A percentile compares a stretch with the other conserved stretches of the same genome.
phyloP scores from a whole-genome alignment of 2,329 filamentous ascomycete genomes.

The Colletotrichum orchidophilum region DNA sequence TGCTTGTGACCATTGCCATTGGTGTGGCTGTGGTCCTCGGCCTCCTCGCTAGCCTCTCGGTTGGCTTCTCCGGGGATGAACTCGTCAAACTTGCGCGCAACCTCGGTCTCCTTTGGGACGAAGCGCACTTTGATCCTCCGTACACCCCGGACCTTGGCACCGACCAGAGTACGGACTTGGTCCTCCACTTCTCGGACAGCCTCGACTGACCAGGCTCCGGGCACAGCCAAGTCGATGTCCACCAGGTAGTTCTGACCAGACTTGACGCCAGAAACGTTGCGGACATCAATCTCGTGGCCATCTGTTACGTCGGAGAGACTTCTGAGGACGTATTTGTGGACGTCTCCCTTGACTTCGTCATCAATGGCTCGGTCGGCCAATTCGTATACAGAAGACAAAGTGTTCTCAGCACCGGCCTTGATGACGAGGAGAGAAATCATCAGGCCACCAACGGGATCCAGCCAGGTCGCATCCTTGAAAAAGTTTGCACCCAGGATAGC shows the following conservation, averaged over 20 bases:
- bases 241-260: conserved; percentile 96
- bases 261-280: conserved; percentile 88
- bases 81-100: conserved; percentile 73
- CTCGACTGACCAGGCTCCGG: conserved; percentile 78
- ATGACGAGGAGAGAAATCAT: conserved; percentile 95
- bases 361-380: conserved; percentile 92
- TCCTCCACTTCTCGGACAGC: conserved; percentile 77
- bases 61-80: conserved; percentile 75
- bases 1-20: conserved; percentile 42
- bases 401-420: conserved; percentile 89
- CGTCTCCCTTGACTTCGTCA: conserved; percentile 78
- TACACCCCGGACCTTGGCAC: conserved; percentile 82
- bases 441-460: conserved; percentile 92
- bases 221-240: conserved; percentile 86
- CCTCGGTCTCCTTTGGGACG: conserved; percentile 70
- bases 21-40: conserved; percentile 53
- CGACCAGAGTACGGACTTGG: conserved; percentile 75
- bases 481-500: conserved; percentile 92
- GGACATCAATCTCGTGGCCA: conserved; percentile 72
- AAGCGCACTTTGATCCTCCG: conserved; percentile 87
- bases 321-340: conserved; percentile 72
- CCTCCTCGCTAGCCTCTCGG: conserved; percentile 68
- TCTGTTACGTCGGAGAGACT: conserved; percentile 64
- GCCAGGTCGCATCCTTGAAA: conserved; percentile 85
- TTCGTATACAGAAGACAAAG: conserved; percentile 81